Conservation (phyloP, 1,139 yeast species). For the Pichia sp. region DNA sequence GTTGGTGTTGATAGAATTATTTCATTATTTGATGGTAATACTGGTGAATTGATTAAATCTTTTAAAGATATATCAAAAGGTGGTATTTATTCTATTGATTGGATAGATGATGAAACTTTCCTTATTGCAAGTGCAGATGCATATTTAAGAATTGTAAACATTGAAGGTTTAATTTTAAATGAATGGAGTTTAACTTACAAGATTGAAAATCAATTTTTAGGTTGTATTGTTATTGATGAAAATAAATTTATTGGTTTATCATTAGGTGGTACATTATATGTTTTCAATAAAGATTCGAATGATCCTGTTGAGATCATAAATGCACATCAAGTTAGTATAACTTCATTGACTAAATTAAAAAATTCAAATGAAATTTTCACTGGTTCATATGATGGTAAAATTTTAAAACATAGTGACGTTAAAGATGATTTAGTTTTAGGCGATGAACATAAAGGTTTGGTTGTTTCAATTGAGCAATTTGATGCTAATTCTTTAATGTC, state of each 20-base stretch:
- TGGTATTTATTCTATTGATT: slow-evolving; percentile 71
- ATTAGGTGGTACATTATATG: slow-evolving; percentile 64
- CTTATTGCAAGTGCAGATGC: slow-evolving; percentile 85
- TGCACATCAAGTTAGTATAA: slow-evolving; percentile 82
- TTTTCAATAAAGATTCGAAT: slow-evolving; percentile 39
- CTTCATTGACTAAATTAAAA: slow-evolving; percentile 42
- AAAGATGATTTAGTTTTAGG: slow-evolving; percentile 35
- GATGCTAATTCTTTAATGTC: slow-evolving; percentile 34
- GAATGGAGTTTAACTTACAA: slow-evolving; percentile 41
- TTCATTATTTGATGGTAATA: slow-evolving; percentile 77
- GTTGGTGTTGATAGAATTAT: slow-evolving; percentile 83
- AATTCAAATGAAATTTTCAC: slow-evolving; percentile 34
- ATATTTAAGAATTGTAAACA: slow-evolving; percentile 52
- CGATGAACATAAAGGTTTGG: slow-evolving; percentile 49
- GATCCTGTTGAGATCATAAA: slow-evolving; percentile 41
- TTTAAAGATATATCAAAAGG: slow-evolving; percentile 62
- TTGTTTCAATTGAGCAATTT: slow-evolving; percentile 38
- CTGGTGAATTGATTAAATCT: slow-evolving; percentile 64
- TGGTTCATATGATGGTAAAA: slow-evolving; percentile 81
- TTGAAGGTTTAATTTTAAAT: slow-evolving; percentile 34
- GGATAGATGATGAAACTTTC: slow-evolving; percentile 61
- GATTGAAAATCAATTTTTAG: slow-evolving; percentile 69
- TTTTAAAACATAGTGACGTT: slow-evolving; percentile 49
- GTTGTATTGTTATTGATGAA: slow-evolving; percentile 64
- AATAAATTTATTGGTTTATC: slow-evolving; percentile 61